Percentiles rank a stretch among this genome's conserved stretches.
phyloP scores from a whole-genome alignment of 2,329 filamentous ascomycete genomes.

The Diaporthe longicolla region DNA sequence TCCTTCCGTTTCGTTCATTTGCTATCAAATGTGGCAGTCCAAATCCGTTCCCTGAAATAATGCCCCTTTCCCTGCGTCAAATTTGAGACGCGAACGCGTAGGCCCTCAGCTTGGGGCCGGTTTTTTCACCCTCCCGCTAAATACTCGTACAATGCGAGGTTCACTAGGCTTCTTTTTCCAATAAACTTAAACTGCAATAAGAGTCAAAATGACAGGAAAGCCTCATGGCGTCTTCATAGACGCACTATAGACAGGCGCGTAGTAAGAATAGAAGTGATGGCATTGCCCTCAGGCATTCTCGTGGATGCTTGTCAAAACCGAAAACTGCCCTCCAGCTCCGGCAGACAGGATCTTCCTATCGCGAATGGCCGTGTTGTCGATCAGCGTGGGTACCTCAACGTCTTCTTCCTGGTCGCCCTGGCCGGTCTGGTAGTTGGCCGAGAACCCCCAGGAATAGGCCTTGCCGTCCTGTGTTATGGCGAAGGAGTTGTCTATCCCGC shows the following conservation, averaged over 20 bases:
- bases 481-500: constrained; percentile 81
- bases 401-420: constrained; percentile 81
- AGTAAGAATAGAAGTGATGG: not conserved
- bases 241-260: not conserved
- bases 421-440: constrained; percentile 84
- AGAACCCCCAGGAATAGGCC: constrained; percentile 86
- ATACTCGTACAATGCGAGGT: not conserved
- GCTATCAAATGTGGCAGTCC: not conserved
- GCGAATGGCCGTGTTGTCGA: constrained; percentile 87
- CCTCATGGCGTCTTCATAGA: not conserved
- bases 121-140: not conserved
- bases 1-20: not conserved
- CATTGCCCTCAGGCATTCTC: not conserved
- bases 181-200: not conserved
- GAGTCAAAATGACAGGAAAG: not conserved
- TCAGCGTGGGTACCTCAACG: constrained; percentile 80
- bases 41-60: not conserved
- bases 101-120: not conserved
- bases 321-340: constrained; percentile 91
- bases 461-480: constrained; percentile 78
- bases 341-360: constrained; percentile 82
- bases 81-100: not conserved
- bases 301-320: constrained; percentile 69
- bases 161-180: not conserved
- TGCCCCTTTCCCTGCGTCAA: not conserved